Base-by-base conservation (phyloP, 1,139 yeast genomes). In the Nadsonia commutata region DNA sequence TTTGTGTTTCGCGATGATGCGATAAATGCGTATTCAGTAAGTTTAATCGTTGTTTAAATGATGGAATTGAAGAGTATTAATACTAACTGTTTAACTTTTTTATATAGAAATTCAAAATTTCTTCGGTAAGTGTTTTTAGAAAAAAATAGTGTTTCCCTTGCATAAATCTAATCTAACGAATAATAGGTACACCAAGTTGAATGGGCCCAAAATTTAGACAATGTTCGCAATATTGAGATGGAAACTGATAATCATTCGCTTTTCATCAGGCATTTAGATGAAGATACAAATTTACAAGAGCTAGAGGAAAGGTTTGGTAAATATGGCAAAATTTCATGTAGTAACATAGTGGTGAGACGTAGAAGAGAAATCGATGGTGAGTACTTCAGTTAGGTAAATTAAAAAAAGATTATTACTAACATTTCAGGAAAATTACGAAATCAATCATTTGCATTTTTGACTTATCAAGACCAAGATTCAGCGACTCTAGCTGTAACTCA, bases 1-100 rank as follows among this genome's bases (percentile, higher is more conserved):
- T 86, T 78, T 64, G 85, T 76, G 1, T 85, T 74, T 56, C 74
- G 96, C 41, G 94, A 84, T 57, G 96, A 88, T 60, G 96, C 96
- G 2, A 83, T 85, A 42, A 71, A 80, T 53, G 94, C 95, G 0
- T 86, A 76, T 66, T 88, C 93, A 8, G 52, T 33, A 18, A 42
- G 36, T 36, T 22, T n/a, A 36, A 31, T n/a, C n/a, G n/a, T n/a
- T n/a, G n/a, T n/a, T n/a, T n/a, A n/a, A n/a, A n/a, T n/a, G n/a
- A n/a, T n/a, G n/a, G n/a, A n/a, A n/a, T n/a, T n/a, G n/a, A n/a
- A n/a, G n/a, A n/a, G n/a, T n/a, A n/a, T n/a, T n/a, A n/a, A n/a
- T n/a, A n/a, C n/a, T n/a, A n/a, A n/a, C n/a, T n/a, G n/a, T n/a
- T n/a, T n/a, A n/a, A n/a, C n/a, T n/a, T n/a, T n/a, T n/a, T n/a